These are phyloP conservation scores for Diaporthe longicolla DNA, from an alignment of 2,329 filamentous ascomycete species.

Conservation along the genomic window DNA sequence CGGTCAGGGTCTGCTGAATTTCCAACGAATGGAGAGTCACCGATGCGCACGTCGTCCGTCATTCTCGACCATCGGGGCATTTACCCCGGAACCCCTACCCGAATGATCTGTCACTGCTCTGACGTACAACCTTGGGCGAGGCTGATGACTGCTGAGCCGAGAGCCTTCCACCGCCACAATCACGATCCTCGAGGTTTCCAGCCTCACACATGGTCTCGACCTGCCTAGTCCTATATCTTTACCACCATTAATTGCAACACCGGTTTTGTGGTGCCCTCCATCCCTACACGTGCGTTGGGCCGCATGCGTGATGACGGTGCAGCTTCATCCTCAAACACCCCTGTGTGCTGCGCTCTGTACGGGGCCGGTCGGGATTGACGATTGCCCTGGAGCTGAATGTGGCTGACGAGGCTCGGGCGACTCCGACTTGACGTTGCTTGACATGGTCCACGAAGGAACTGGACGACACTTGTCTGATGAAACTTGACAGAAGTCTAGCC, in stretches of 20 bases:
- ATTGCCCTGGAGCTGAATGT: background rate
- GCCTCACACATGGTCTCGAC: slow-evolving; percentile 3
- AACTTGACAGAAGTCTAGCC: slow-evolving; percentile 38
- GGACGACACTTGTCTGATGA: slow-evolving; percentile 24
- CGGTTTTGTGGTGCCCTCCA: background rate
- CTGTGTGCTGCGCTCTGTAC: background rate
- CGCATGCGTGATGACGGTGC: slow-evolving; percentile 7
- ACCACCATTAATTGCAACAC: background rate
- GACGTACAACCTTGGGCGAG: slow-evolving; percentile 30
- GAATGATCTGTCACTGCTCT: slow-evolving; percentile 14
- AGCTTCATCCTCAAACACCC: background rate
- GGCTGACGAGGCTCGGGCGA: slow-evolving; percentile 21
- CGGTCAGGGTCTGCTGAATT: background rate
- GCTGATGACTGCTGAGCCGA: slow-evolving; percentile 19
- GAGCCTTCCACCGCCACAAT: slow-evolving; percentile 13
- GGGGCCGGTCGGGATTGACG: background rate
- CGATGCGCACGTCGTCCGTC: slow-evolving; percentile 24
- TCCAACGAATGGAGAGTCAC: slow-evolving; percentile 29
- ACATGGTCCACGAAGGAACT: slow-evolving; percentile 1
- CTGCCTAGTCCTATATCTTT: background rate
- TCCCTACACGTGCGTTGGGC: slow-evolving; percentile 7
- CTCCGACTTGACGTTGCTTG: slow-evolving; percentile 28
- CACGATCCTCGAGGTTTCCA: slow-evolving; percentile 28
- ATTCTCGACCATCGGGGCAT: slow-evolving; percentile 31
- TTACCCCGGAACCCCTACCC: slow-evolving; percentile 3